Base-by-base conservation (phyloP, 371 early-diverging fungal species). In the Synchytrium microbalum region DNA sequence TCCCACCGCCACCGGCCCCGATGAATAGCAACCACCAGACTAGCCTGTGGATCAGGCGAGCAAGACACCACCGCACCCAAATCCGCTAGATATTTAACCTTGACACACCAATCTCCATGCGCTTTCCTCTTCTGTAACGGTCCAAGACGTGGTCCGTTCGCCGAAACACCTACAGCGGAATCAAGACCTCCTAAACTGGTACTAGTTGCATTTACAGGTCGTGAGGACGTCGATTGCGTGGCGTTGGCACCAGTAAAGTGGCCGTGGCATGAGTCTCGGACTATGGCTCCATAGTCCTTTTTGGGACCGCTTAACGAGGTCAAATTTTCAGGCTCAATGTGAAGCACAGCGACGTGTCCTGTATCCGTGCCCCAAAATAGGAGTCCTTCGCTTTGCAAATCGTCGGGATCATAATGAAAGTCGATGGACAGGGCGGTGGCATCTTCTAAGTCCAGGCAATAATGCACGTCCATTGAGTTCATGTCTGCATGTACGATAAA, bases 41-140 rank as follows among this genome's bases (percentile, higher is more conserved):
- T 75, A 2, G 72, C 71, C 8, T 64, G 54, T 16, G 76, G 69
- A 58, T 81, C 78, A 10, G 78, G 71, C 1, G 76, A 76, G 61
- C 73, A 71, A 1, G 74, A 75, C 0, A 77, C 73, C 32, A 81
- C 64, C 2, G 71, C 32, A 29, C 69, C 67, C 58, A 75, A 60
- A 53, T 81, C 77, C 28, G 69, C 71, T 54, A 73, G 67, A 66
- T 77, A 81, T 59, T 65, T 38, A 28, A 81, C 72, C 62, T 73
- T 72, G n/a, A 70, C 55, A 16, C 64, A 66, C 81, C 81, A 81
- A 64, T 78, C 78, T 46, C 64, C 58, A 58, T 80, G 81, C 5
- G 76, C 74, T 59, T 73, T 76, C 3, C 76, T 67, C 53, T 73
- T 74, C 58, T 65, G 64, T 33, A 79, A 31, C 46, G 66, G 58